phyloP scores from a whole-genome alignment of 805 yeast genomes.

The Nakazawaea wyomingensis region DNA sequence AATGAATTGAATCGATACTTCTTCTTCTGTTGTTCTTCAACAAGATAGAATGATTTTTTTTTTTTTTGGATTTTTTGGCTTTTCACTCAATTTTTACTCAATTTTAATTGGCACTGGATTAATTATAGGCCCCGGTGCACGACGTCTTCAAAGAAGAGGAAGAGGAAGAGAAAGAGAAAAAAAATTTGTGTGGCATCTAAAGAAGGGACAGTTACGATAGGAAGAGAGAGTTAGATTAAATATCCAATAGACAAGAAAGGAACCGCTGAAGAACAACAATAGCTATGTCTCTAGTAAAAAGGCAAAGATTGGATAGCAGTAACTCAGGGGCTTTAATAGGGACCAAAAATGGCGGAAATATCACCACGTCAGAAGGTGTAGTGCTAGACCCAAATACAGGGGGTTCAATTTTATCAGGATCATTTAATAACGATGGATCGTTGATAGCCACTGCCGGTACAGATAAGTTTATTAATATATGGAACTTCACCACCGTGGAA shows the following conservation, averaged over 20 bases:
- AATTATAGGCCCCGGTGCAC: background rate
- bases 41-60: background rate
- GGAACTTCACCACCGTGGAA: conserved; percentile 21
- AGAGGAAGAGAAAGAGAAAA: no score
- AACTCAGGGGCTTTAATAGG: background rate
- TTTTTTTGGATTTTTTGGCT: no score
- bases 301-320: conserved; percentile 20
- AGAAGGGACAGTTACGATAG: background rate
- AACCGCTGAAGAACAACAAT: background rate
- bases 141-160: no score
- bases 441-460: conserved; percentile 57
- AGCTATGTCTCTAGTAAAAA: conserved; percentile 30
- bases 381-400: conserved; percentile 43
- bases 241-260: no score
- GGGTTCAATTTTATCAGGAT: conserved; percentile 47
- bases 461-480: conserved; percentile 41
- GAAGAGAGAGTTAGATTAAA: background rate
- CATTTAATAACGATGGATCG: conserved; percentile 48
- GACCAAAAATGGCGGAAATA: no score
- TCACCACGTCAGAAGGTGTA: conserved; percentile 23
- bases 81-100: background rate
- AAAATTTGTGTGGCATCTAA: background rate
- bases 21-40: no score
- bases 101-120: conserved; percentile 6
- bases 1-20: background rate